Percentiles rank a stretch among this genome's conserved stretches.
Evolutionary conservation across 441 rosid genomes (phyloP).

Genomic region (Macaranga tanarius): DNA sequence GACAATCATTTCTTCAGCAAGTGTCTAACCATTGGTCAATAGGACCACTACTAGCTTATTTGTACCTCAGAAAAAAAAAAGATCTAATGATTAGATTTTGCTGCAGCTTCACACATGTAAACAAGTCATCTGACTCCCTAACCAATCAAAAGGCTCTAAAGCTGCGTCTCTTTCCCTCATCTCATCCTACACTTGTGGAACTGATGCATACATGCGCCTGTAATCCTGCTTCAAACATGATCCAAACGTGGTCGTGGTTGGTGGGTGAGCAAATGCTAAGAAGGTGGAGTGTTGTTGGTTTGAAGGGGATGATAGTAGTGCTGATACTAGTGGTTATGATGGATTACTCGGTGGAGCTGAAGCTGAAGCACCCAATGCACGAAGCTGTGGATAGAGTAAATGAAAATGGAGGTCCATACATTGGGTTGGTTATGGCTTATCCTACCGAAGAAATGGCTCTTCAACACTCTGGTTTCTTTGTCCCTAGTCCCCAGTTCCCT

Average conservation of each 20-base stretch:
- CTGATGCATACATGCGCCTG: too few species aligned
- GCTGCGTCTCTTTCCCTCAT: neutral
- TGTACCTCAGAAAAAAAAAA: too few species aligned
- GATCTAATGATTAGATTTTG: too few species aligned
- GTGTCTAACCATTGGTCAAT: too few species aligned
- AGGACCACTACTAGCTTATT: too few species aligned
- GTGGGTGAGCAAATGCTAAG: neutral
- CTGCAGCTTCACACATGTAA: too few species aligned
- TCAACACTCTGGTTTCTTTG: conserved; percentile 26
- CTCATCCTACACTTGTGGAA: too few species aligned
- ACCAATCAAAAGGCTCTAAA: neutral
- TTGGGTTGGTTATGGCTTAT: conserved; percentile 37
- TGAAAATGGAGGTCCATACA: conserved; percentile 27
- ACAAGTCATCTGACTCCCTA: too few species aligned
- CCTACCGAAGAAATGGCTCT: conserved; percentile 35
- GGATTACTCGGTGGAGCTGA: conserved; percentile 18
- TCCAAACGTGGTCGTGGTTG: neutral
- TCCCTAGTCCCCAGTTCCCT: conserved; percentile 19
- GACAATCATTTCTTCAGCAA: too few species aligned
- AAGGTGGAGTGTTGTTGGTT: neutral
- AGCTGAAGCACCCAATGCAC: conserved; percentile 25
- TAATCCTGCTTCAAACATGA: neutral
- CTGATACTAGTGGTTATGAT: conserved; percentile 8
- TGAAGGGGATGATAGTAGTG: neutral
- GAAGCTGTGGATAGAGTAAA: conserved; percentile 29